Evolutionary conservation across 140 eudicot species (phyloP), one percentile per base, ranked within the genome.

Genomic region (Oenanthe javanica): DNA sequence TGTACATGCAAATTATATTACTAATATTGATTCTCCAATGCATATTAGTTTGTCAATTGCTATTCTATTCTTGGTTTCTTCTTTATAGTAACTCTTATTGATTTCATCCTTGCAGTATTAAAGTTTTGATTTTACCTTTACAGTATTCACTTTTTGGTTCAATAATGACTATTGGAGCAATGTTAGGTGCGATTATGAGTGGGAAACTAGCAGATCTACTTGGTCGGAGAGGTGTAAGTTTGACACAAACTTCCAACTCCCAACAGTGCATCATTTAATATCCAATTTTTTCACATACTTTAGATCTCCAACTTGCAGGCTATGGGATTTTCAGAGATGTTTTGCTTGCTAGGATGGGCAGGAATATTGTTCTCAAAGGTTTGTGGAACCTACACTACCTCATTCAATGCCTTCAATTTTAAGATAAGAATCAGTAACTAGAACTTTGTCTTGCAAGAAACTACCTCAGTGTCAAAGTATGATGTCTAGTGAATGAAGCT

Each of bases 71-170:
- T 57, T 19, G 12, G 27, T 21, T 57, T 57, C 27, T 57, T 19
- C 66, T 57, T 19, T 57, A 21, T 11, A 57, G 3, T 57, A 21
- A 19, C 31, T 19, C 66, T 57, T 57, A 3, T 57, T 19, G 12
- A 52, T 52, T 15, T 52, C n/a, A 59, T 59, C 31, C 69, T 61
- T n/a, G 69, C 69, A 21, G 36, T 61, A n/a, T 42, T 47, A 14
- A 13, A 70, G 23, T 25, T 18, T 75, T n/a, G 51, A 12, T 77
- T 76, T 61, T 46, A 45, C 49, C 74, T 10, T 83, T 87, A 87
- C 89, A 94, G 99, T 94, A 88, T 80, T 90, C 99, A 15, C 82
- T 94, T 79, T 94, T 94, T 78, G 99, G 97, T 73, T 94, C 99
- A 72, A 86, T 94, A 85, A 81, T 91, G 82, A 92, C 96, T 18